Evolutionary conservation across 257 asterid genomes (phyloP).

Genomic region (Cruciata laevipes): DNA sequence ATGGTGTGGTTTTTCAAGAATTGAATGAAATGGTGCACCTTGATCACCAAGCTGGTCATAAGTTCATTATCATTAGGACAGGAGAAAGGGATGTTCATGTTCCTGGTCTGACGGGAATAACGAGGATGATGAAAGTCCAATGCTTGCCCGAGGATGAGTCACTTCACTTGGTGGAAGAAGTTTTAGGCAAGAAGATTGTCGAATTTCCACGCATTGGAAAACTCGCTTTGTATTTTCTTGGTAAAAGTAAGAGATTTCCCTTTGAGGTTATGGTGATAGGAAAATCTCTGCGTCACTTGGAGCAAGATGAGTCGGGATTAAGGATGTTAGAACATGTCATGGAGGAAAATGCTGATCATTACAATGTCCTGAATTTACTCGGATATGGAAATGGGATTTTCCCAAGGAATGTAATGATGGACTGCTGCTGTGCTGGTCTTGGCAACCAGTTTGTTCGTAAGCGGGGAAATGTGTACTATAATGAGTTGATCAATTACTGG

Average conservation of each 20-base stretch:
- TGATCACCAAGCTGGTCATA: background rate
- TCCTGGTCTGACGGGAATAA: background rate
- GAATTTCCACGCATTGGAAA: slow-evolving; percentile 10
- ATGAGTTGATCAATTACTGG: slow-evolving; percentile 40
- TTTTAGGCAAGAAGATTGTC: background rate
- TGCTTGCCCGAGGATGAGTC: slow-evolving; percentile 10
- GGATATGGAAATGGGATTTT: background rate
- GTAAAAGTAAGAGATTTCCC: slow-evolving; percentile 4
- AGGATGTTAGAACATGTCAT: background rate
- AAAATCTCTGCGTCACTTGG: background rate
- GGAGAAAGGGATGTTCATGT: background rate
- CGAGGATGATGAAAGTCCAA: slow-evolving; percentile 8
- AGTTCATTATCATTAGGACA: background rate
- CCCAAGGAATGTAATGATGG: slow-evolving; percentile 4
- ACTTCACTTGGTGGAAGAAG: background rate
- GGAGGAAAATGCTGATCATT: slow-evolving; percentile 12
- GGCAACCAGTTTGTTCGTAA: slow-evolving; percentile 20
- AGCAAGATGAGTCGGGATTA: slow-evolving; percentile 1
- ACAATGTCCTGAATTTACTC: slow-evolving; percentile 7
- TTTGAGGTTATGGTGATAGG: slow-evolving; percentile 1
- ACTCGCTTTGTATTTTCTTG: background rate
- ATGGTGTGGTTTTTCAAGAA: background rate
- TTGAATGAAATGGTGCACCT: background rate
- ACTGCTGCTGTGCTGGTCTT: background rate
- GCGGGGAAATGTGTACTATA: slow-evolving; percentile 21